Percentiles rank a stretch among this genome's conserved stretches.
phyloP scores from a whole-genome alignment of 768 basidiomycete species.

The Tulasnella sp. region DNA sequence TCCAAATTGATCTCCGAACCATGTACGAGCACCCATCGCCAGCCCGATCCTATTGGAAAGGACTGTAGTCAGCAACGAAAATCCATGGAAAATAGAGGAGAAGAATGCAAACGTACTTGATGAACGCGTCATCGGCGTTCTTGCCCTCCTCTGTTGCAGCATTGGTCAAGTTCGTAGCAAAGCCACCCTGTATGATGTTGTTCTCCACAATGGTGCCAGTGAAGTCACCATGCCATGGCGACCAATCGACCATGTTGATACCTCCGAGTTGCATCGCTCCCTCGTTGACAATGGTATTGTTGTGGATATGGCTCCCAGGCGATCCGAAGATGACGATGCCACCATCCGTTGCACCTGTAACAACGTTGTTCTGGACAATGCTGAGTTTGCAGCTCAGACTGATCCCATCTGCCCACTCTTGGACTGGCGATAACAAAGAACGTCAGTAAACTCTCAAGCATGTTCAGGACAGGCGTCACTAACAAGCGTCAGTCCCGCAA shows the following conservation, averaged over 20 bases:
- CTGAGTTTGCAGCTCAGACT: constrained; percentile 58
- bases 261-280: constrained; percentile 11
- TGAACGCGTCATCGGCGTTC: constrained; percentile 50
- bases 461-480: background rate
- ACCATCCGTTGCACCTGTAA: constrained; percentile 67
- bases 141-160: constrained; percentile 39
- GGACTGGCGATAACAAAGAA: constrained; percentile 29
- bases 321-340: constrained; percentile 71
- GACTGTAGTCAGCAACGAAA: too few relatives aligned
- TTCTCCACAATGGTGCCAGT: constrained; percentile 52
- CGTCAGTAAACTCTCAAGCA: background rate
- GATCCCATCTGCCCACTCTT: constrained; percentile 77
- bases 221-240: constrained; percentile 58
- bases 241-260: constrained; percentile 58
- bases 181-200: constrained; percentile 60
- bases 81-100: background rate
- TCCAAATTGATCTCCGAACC: constrained; percentile 53
- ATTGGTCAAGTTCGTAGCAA: constrained; percentile 36
- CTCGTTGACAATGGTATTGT: constrained; percentile 42
- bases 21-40: constrained; percentile 64
- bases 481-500: constrained; percentile 43
- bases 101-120: constrained; percentile 47
- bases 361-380: constrained; percentile 54
- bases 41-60: constrained; percentile 52
- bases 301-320: constrained; percentile 59